Percentiles rank a stretch among this genome's conserved stretches.
phyloP scores from a whole-genome alignment of 345 rosid species.

The Arabis alpina region DNA sequence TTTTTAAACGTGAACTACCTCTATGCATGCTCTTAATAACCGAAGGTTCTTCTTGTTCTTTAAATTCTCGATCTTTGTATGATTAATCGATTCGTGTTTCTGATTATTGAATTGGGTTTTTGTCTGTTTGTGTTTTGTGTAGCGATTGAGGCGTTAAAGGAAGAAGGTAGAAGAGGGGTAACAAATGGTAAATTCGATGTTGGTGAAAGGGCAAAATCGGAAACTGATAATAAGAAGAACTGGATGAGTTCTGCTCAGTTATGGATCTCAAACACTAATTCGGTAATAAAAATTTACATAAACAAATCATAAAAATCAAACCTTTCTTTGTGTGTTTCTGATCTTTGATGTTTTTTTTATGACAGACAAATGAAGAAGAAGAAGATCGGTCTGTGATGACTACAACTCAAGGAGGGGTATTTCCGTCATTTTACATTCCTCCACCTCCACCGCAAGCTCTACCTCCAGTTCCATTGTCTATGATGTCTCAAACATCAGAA shows the following conservation, averaged over 20 bases:
- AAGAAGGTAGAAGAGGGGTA: constrained; percentile 49
- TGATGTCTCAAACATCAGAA: constrained; percentile 42
- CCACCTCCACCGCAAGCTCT: constrained; percentile 11
- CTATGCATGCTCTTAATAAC: constrained; percentile 69
- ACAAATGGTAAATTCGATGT: constrained; percentile 44
- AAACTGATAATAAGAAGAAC: constrained; percentile 51
- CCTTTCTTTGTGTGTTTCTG: constrained; percentile 2
- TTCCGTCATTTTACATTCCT: constrained; percentile 48
- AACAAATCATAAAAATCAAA: neutral
- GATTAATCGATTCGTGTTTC: constrained; percentile 10
- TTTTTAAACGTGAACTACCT: constrained; percentile 80
- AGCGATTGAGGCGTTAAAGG: constrained; percentile 68
- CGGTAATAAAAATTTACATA: constrained; percentile 36
- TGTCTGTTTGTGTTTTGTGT: constrained; percentile 2
- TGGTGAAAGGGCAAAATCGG: constrained; percentile 37
- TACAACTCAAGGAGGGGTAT: constrained; percentile 46
- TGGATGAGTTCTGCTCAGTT: constrained; percentile 79
- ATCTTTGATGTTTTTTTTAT: constrained; percentile 25
- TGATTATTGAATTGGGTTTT: neutral
- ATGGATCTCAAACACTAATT: constrained; percentile 54
- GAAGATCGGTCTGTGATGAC: constrained; percentile 46
- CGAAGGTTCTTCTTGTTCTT: constrained; percentile 50
- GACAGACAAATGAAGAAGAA: constrained; percentile 50
- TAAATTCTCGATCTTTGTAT: neutral
- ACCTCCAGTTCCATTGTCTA: constrained; percentile 44